Conservation (phyloP, 345 rosid genomes). For the Ricinus communis region DNA sequence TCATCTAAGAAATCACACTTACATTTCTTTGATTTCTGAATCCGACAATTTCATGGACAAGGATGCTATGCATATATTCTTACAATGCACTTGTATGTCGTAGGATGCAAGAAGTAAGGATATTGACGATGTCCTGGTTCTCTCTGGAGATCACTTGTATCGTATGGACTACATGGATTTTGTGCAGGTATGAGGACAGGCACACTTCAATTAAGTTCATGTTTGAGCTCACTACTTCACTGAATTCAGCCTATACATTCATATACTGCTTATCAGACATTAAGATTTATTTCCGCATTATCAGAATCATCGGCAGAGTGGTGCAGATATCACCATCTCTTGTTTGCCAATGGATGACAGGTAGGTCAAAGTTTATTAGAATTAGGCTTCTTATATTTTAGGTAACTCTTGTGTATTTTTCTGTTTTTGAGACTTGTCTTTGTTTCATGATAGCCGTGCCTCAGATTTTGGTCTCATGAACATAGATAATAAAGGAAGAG, state of each 20-base stretch:
- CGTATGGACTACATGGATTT: constrained; percentile 97
- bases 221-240: not conserved
- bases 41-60: not conserved
- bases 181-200: constrained; percentile 55
- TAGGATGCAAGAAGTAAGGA: constrained; percentile 76
- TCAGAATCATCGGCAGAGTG: constrained; percentile 89
- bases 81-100: not conserved
- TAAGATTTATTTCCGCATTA: constrained; percentile 17
- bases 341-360: constrained; percentile 78
- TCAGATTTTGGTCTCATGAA: constrained; percentile 97
- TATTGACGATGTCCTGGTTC: constrained; percentile 86
- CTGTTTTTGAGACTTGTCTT: constrained; percentile 16
- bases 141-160: constrained; percentile 93
- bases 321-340: constrained; percentile 90
- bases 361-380: constrained; percentile 33
- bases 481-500: constrained; percentile 83
- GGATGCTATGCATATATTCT: constrained; percentile 5
- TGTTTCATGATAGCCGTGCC: constrained; percentile 74
- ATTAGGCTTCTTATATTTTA: not conserved
- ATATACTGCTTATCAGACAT: not conserved
- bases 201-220: not conserved
- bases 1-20: too few species aligned
- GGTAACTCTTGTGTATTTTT: too few species aligned
- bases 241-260: too few species aligned
- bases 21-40: not conserved